Conservation (phyloP, 1,284 basidiomycete genomes). For the Coriolopsis trogii region DNA sequence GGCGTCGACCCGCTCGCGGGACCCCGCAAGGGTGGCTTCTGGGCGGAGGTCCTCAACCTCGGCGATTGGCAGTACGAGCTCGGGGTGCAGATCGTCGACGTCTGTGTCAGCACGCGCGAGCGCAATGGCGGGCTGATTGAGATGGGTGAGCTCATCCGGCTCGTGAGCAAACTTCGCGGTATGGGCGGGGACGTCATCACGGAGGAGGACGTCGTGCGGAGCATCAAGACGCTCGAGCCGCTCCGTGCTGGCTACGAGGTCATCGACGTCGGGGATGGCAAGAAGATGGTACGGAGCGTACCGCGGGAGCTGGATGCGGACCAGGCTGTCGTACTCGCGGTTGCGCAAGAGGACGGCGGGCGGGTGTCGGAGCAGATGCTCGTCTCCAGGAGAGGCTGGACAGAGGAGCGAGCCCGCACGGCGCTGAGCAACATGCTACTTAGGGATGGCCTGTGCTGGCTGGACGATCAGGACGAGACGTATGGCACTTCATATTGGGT, state of each 20-base stretch:
- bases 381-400: constrained; percentile 74
- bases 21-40: constrained; percentile 85
- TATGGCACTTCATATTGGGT: constrained; percentile 78
- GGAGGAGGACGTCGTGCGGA: constrained; percentile 83
- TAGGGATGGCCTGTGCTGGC: constrained; percentile 91
- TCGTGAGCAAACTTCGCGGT: constrained; percentile 78
- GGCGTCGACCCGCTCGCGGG: constrained; percentile 95
- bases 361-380: constrained; percentile 64
- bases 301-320: constrained; percentile 84
- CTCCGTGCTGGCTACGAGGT: constrained; percentile 91
- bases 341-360: constrained; percentile 73
- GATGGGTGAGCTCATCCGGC: constrained; percentile 81
- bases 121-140: constrained; percentile 92
- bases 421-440: constrained; percentile 90
- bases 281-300: constrained; percentile 73
- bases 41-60: constrained; percentile 84
- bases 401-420: constrained; percentile 69
- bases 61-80: constrained; percentile 97
- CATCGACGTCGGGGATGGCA: constrained; percentile 65
- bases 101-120: constrained; percentile 89
- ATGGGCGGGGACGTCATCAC: constrained; percentile 67
- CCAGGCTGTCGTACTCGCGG: constrained; percentile 73
- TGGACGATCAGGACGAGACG: constrained; percentile 83
- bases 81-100: constrained; percentile 95
- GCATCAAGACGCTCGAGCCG: constrained; percentile 87